Base-by-base conservation (phyloP, 75 land plant species). In the Pinus taeda region DNA sequence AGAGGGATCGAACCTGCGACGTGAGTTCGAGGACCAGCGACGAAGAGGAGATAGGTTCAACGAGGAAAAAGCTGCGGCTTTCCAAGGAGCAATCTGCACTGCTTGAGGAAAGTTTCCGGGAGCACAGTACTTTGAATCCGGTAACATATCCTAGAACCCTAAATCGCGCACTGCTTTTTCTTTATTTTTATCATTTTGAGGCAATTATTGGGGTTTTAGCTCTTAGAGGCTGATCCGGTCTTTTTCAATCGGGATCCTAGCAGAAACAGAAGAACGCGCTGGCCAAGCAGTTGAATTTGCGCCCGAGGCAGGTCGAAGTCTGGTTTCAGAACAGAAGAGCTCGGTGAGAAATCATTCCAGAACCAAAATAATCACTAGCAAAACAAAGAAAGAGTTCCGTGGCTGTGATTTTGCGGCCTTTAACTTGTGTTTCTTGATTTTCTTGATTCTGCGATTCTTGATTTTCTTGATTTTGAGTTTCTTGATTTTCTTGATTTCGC, bases 291-390 rank as follows among this genome's bases (percentile, higher is more conserved):
- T 74, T 95, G 74, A 95, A 88, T 71, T 88, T 95, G 26, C 92
- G 91, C 12, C 96, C 98, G 0, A 85, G 98, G 1, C 98, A 95
- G 75, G 98, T 95, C 0, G 98, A 95, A 82, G 98, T 95, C 9
- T 95, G 98, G 98, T 96, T 96, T 74, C 98, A 96, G 60, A 96
- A 93, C 91, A 73, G 96, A 57, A 86, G 98, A 85, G 98, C 98
- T 20, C 88, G 97, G 97, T 94, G 75, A 11, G 60, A 6, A 12
- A 7, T 30, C 13, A 49, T 29, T 30, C 53, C 53, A 1, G 11
- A 8, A 8, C 53, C 53, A 45, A 45, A 6, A 7, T 45, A 45
- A 45, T 45, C 53, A 1, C 1, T 8, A 8, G 49, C 49, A 5
- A 5, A 6, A 6, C 0, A 6, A 6, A 6, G 5, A 6, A 8